These are phyloP conservation scores for Aspergillus campestris DNA, from an alignment of 495 filamentous ascomycete genomes.

Conservation along the genomic window DNA sequence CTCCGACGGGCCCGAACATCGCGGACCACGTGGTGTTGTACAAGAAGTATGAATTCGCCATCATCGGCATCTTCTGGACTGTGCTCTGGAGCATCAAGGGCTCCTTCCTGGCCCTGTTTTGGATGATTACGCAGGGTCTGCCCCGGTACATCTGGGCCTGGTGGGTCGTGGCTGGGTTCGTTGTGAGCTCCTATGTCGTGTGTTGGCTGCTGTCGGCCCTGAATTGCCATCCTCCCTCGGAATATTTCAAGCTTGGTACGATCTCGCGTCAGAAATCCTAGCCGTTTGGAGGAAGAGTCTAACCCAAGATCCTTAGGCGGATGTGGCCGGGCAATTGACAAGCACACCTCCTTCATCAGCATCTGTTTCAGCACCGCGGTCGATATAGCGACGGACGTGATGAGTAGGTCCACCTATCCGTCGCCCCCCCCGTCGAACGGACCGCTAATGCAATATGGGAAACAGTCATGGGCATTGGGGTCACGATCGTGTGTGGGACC, in stretches of 20 bases:
- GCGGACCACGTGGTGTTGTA: conserved; percentile 14
- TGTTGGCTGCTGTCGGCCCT: conserved; percentile 24
- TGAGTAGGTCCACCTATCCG: conserved; percentile 12
- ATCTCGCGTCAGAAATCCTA: neutral
- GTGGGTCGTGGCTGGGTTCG: conserved; percentile 27
- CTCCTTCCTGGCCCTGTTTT: conserved; percentile 40
- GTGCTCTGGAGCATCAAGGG: conserved; percentile 41
- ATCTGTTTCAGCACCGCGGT: conserved; percentile 37
- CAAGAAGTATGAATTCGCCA: conserved; percentile 32
- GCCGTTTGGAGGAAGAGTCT: neutral
- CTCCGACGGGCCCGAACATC: conserved; percentile 18
- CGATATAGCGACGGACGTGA: conserved; percentile 33
- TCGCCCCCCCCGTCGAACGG: neutral
- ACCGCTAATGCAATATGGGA: neutral
- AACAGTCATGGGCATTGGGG: conserved; percentile 27
- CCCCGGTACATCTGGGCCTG: conserved; percentile 29
- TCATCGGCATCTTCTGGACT: conserved; percentile 41
- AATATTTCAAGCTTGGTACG: conserved; percentile 32
- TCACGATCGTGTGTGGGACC: conserved; percentile 21
- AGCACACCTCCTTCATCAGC: conserved; percentile 23
- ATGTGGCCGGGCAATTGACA: conserved; percentile 13
- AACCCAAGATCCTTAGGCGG: conserved; percentile 1
- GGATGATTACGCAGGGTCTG: conserved; percentile 31
- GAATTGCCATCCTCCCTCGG: conserved; percentile 30
- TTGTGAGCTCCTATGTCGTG: conserved; percentile 27